Conservation (phyloP, 2,329 filamentous ascomycete species). For the Arthrinium puccinioides region DNA sequence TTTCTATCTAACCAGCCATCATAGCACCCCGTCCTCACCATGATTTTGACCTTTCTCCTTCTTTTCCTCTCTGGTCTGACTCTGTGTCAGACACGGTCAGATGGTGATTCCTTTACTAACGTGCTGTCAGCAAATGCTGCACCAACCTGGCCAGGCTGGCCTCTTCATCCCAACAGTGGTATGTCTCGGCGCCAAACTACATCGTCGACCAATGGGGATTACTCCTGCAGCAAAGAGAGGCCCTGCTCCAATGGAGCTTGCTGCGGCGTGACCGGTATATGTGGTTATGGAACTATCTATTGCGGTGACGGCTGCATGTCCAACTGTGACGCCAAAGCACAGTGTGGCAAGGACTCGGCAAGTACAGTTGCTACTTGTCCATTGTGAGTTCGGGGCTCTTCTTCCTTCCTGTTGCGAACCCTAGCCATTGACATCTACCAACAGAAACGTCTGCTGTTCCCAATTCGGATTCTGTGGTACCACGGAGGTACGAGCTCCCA, state of each 20-base stretch:
- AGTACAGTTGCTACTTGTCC: neutral
- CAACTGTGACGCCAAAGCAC: neutral
- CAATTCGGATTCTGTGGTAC: neutral
- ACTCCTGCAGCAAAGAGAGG: neutral
- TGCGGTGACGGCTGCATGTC: neutral
- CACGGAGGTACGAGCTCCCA: neutral
- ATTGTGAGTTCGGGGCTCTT: neutral
- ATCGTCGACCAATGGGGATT: neutral
- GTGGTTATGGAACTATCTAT: neutral
- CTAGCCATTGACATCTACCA: neutral
- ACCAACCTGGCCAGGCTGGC: neutral
- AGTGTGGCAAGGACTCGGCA: neutral
- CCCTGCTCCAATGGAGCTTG: conserved; percentile 1
- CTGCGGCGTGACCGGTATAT: neutral
- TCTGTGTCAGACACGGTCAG: too few species aligned
- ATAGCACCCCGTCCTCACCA: too few species aligned
- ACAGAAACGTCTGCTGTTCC: neutral
- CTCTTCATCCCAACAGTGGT: neutral
- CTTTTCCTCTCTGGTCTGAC: too few species aligned
- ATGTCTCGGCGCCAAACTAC: neutral
- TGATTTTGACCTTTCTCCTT: too few species aligned
- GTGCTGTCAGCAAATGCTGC: too few species aligned
- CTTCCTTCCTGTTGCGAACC: neutral
- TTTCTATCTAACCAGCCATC: too few species aligned
- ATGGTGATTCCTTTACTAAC: too few species aligned